Base-by-base conservation (phyloP, 169 alveolate species). In the Plasmodium inui region DNA sequence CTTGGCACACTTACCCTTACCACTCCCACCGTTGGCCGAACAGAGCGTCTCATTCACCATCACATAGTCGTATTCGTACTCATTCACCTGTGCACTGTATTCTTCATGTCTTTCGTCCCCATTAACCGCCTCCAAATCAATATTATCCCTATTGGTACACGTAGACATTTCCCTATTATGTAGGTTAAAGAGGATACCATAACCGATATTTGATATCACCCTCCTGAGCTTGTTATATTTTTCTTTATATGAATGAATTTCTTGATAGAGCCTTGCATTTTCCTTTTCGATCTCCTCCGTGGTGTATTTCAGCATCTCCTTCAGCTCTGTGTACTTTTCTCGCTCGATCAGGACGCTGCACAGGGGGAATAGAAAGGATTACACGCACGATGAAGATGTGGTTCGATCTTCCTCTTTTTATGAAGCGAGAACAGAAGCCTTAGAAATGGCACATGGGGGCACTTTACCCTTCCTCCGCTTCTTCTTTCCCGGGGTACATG, bases 241-340 rank as follows among this genome's bases (percentile, higher is more conserved):
- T 39, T 80, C 41, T 71, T 90, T 90, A 26, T 70, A 90, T n/a
- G 57, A 41, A 90, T 78, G 53, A 71, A 90, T 70, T 81, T 90
- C 95, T 28, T 90, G 84, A 76, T 90, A 90, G 53, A 90, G 74
- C 44, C 74, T 90, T 12, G 50, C 50, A 32, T 90, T 90, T 39
- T 90, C 95, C 46, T 90, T 90, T 71, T 90, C 95, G 53, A 90
- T 90, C 22, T 90, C 95, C 53, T 80, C 90, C 1, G 95, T 90
- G 14, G 95, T 90, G 70, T 90, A 90, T n/a, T 90, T 80, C 22
- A 90, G 32, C 92, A 90, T 70, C 17, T 90, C 95, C 61, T 90
- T 90, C 41, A 90, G 22, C 55, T 90, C 95, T 1, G 39, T 81
- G 76, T 81, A 81, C 57, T 90, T 90, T 72, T 90, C 95, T 7